Base-by-base conservation (phyloP, 768 basidiomycete genomes). In the Tylopilus sp. region DNA sequence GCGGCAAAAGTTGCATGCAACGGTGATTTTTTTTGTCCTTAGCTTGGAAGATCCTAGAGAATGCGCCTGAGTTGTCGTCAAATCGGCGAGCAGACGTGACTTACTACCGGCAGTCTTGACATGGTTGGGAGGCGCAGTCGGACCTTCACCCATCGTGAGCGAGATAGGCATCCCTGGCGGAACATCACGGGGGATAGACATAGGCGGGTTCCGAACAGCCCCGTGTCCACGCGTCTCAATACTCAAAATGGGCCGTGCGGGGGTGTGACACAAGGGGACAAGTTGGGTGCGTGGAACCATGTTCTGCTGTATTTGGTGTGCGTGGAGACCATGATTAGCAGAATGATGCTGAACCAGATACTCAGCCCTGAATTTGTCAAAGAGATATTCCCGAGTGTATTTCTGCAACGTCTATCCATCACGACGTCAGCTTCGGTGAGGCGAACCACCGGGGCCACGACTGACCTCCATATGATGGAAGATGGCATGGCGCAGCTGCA, bases 1-100 rank as follows among this genome's bases (percentile, higher is more conserved):
- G 55, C 90, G 85, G 73, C 90, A 92, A 68, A 92, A 92, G 69
- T 92, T 91, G 74, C 90, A 92, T 35, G 90, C 90, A 40, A 91
- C 88, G 20, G 86, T 89, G 48, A 91, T 91, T 71, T 92, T 91
- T 75, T 90, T 91, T 48, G 84, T 80, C 51, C 87, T 79, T 58
- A 80, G 80, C 58, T 85, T 85, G 55, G 76, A 75, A 30, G 81
- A 79, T 65, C 77, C 83, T 82, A 58, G 48, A 52, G 35, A 50
- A 53, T 13, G 43, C 31, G 61, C 30, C 58, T 52, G 56, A 57
- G 57, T 50, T 33, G 44, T 51, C 42, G 43, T 47, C 52, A 30
- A 40, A 33, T n/a, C 31, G 56, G 25, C 47, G 39, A 31, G 40
- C n/a, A 52, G 43, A 47, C 11, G 51, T 54, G 58, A 47, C 75